Percentiles rank a stretch among this genome's conserved stretches.
These are phyloP conservation scores for Tetracladium maxilliforme DNA, from an alignment of 2,329 filamentous ascomycete genomes.

Conservation along the genomic window DNA sequence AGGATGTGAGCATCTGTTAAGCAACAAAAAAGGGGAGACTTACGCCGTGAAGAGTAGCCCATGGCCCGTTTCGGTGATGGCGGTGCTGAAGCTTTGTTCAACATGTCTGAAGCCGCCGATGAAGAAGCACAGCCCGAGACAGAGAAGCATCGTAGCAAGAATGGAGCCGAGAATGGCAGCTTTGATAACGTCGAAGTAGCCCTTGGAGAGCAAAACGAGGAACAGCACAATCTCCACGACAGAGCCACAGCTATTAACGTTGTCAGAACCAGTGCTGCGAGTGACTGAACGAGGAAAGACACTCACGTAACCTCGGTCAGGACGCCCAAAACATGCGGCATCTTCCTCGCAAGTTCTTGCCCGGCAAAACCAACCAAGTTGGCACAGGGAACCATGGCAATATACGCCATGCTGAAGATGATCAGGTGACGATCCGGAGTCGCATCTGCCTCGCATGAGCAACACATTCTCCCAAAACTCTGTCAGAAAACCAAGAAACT, in stretches of 20 bases:
- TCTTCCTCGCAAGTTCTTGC: conserved; percentile 56
- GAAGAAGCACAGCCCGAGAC: conserved; percentile 68
- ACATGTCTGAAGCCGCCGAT: conserved; percentile 55
- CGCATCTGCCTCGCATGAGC: conserved; percentile 23
- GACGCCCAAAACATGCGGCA: conserved; percentile 58
- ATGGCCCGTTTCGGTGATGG: conserved; percentile 65
- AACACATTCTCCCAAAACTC: conserved; percentile 1
- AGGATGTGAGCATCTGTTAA: neutral
- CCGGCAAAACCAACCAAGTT: conserved; percentile 65
- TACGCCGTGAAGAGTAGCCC: conserved; percentile 66
- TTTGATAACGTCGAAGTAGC: conserved; percentile 57
- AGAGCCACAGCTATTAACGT: too few species aligned
- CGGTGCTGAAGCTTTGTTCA: conserved; percentile 58
- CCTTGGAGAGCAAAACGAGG: conserved; percentile 49
- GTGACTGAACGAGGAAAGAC: too few species aligned
- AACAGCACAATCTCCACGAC: conserved; percentile 75
- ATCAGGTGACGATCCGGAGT: conserved; percentile 40
- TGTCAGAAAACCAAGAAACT: conserved; percentile 1
- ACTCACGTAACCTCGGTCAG: conserved; percentile 43
- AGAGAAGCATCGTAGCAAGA: conserved; percentile 67
- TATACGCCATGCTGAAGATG: conserved; percentile 57
- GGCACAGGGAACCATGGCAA: conserved; percentile 65
- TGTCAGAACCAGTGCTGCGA: too few species aligned
- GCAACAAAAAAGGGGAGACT: conserved; percentile 20
- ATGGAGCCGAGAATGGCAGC: conserved; percentile 76